Conservation (phyloP, 306 rosid species). For the Cercis canadensis region DNA sequence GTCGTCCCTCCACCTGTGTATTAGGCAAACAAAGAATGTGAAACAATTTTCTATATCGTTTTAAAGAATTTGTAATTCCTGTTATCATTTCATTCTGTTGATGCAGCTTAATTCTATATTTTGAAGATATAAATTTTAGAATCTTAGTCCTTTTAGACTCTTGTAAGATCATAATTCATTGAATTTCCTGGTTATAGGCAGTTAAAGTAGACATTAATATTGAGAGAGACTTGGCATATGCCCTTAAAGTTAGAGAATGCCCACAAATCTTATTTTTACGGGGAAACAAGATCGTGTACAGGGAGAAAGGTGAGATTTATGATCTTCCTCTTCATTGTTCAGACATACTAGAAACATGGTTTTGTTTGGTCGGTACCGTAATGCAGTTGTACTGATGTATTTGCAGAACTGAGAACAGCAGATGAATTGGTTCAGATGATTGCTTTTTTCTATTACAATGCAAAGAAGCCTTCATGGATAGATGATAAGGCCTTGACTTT, state of each 20-base stretch:
- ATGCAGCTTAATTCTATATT: background rate
- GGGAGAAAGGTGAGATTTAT: slow-evolving; percentile 80
- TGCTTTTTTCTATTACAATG: slow-evolving; percentile 92
- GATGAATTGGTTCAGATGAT: slow-evolving; percentile 92
- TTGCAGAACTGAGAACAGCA: slow-evolving; percentile 65
- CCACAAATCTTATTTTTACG: slow-evolving; percentile 82
- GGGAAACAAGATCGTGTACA: slow-evolving; percentile 77
- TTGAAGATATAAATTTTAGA: too few species aligned
- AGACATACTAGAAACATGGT: background rate
- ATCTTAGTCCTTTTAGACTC: background rate
- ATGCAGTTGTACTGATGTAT: slow-evolving; percentile 5
- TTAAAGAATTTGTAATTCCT: too few species aligned
- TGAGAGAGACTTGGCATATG: slow-evolving; percentile 92
- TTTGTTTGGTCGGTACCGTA: slow-evolving; percentile 31
- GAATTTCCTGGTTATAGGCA: slow-evolving; percentile 52
- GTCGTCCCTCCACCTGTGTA: too few species aligned
- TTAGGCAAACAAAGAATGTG: too few species aligned
- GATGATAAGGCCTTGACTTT: slow-evolving; percentile 54
- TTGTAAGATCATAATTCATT: slow-evolving; percentile 21
- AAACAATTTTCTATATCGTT: too few species aligned
- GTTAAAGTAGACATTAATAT: slow-evolving; percentile 86
- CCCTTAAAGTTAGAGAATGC: slow-evolving; percentile 76
- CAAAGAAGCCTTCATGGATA: slow-evolving; percentile 89
- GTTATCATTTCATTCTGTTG: too few species aligned
- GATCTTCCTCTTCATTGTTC: slow-evolving; percentile 30